Conservation (phyloP, 345 rosid genomes). For the Gossypium thurberi region DNA sequence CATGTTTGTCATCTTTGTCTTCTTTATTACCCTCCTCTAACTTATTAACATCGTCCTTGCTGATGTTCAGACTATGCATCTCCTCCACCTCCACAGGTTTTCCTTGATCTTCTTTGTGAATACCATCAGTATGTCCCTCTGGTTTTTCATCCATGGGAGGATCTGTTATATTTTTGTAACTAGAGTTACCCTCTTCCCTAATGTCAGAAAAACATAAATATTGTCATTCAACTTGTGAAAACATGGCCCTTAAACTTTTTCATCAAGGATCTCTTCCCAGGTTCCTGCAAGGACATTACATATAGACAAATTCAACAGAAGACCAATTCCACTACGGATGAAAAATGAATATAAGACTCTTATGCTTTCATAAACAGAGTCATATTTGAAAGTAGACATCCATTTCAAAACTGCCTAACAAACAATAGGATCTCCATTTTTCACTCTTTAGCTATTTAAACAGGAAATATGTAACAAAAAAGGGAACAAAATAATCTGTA, state of each 20-base stretch:
- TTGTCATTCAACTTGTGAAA: constrained; percentile 14
- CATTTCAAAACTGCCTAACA: neutral
- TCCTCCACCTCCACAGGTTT: constrained; percentile 26
- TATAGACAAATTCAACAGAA: neutral
- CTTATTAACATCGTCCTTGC: constrained; percentile 14
- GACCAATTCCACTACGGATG: neutral
- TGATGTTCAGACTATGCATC: constrained; percentile 21
- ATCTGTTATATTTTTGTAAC: constrained; percentile 11
- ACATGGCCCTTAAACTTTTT: constrained; percentile 10
- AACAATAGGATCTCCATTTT: neutral
- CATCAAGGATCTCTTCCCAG: neutral
- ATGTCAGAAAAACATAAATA: constrained; percentile 4
- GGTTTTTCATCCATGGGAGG: constrained; percentile 21
- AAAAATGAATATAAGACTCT: neutral
- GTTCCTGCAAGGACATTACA: constrained; percentile 15
- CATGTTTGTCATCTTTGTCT: constrained; percentile 16
- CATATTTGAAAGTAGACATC: neutral
- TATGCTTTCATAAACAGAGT: neutral
- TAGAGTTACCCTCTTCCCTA: constrained; percentile 23
- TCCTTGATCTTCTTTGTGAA: constrained; percentile 17
- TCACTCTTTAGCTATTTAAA: neutral
- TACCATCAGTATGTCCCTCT: constrained; percentile 17
- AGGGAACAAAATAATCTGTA: neutral
- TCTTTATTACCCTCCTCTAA: constrained; percentile 15
- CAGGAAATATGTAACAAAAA: neutral